Percentiles rank a stretch among this genome's conserved stretches.
These are phyloP conservation scores for Aspergillus panamensis DNA, from an alignment of 495 filamentous ascomycete genomes.

Conservation along the genomic window DNA sequence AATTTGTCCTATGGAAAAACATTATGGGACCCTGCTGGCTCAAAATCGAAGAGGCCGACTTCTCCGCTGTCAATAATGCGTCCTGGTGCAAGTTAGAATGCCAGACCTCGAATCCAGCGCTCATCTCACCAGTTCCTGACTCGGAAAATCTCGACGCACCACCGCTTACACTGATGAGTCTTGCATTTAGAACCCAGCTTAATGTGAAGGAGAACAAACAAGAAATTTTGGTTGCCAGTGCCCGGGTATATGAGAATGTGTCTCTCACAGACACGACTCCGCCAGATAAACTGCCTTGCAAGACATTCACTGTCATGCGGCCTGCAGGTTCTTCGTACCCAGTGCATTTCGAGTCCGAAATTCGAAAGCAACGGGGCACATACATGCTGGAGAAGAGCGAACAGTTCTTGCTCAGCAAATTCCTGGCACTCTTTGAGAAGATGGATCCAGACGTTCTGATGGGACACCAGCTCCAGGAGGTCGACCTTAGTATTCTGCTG, in stretches of 20 bases:
- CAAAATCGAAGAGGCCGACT: slow-evolving; percentile 78
- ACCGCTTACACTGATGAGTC: slow-evolving; percentile 88
- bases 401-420: slow-evolving; percentile 74
- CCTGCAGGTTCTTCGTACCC: slow-evolving; percentile 74
- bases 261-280: slow-evolving; percentile 83
- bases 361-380: slow-evolving; percentile 64
- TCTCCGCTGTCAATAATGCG: slow-evolving; percentile 78
- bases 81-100: slow-evolving; percentile 98
- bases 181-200: slow-evolving; percentile 81
- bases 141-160: slow-evolving; percentile 75
- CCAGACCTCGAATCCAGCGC: slow-evolving; percentile 69
- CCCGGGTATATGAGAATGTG: slow-evolving; percentile 87
- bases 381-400: slow-evolving; percentile 81
- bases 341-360: slow-evolving; percentile 75
- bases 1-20: slow-evolving; percentile 97
- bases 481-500: slow-evolving; percentile 88
- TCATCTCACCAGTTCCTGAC: slow-evolving; percentile 65
- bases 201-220: slow-evolving; percentile 95
- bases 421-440: slow-evolving; percentile 80
- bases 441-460: slow-evolving; percentile 91
- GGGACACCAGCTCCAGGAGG: slow-evolving; percentile 94
- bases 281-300: slow-evolving; percentile 81
- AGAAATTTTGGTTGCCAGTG: slow-evolving; percentile 86
- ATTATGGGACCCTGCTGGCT: slow-evolving; percentile 99
- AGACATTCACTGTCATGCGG: slow-evolving; percentile 87